Evolutionary conservation across 495 filamentous ascomycete genomes (phyloP).

Genomic region (Trichoderma reesei): DNA sequence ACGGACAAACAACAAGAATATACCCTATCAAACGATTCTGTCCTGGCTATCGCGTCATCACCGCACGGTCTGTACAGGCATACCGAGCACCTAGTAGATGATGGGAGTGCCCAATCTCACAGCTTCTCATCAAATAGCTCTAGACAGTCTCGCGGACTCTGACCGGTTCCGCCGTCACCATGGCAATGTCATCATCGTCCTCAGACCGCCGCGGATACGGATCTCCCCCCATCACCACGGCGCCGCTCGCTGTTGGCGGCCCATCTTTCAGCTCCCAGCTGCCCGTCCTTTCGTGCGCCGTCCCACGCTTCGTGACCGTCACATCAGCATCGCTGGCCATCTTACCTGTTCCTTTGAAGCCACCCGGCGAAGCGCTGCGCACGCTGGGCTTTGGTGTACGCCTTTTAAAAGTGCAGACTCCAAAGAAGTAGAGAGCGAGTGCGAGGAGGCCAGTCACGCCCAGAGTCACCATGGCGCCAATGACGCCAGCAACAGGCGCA

Average conservation of each 20-base stretch:
- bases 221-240: neutral
- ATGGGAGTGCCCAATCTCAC: neutral
- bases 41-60: too few species aligned
- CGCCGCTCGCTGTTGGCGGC: too few species aligned
- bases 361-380: slow-evolving; percentile 21
- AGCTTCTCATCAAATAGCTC: neutral
- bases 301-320: slow-evolving; percentile 22
- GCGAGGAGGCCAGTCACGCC: slow-evolving; percentile 17
- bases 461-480: slow-evolving; percentile 26
- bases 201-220: neutral
- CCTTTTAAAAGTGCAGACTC: slow-evolving; percentile 21
- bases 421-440: slow-evolving; percentile 20
- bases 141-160: slow-evolving; percentile 15
- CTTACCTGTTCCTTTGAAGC: slow-evolving; percentile 31
- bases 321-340: slow-evolving; percentile 29
- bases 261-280: slow-evolving; percentile 31
- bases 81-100: too few species aligned
- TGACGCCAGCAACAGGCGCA: slow-evolving; percentile 27
- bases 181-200: slow-evolving; percentile 18
- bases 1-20: too few species aligned
- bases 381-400: neutral
- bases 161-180: slow-evolving; percentile 13
- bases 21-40: too few species aligned
- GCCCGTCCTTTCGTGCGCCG: slow-evolving; percentile 27
- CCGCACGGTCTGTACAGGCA: too few species aligned